Base-by-base conservation (phyloP, 768 basidiomycete genomes). In the Stropharia rugosoannulata region DNA sequence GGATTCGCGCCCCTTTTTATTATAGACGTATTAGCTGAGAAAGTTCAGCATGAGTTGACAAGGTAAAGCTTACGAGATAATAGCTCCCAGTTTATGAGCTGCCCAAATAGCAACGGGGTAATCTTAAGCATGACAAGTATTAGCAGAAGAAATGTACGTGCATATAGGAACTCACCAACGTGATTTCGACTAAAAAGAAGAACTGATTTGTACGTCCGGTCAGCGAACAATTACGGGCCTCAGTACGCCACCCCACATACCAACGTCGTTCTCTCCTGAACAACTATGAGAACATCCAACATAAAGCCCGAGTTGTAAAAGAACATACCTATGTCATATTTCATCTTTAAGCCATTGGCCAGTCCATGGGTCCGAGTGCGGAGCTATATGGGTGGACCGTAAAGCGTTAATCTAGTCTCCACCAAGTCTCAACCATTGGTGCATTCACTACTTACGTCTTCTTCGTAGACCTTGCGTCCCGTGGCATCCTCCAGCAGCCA, bases 141-240 rank as follows among this genome's bases (percentile, higher is more conserved):
- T 43, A 29, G 39, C 16, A 19, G 5, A 49, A 12, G 15, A 22
- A 36, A 12, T 47, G 32, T 16, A 54, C 22, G 16, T 11, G 50
- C 16, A 42, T 4, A 27, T 16, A 37, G 13, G 40, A 36, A 63
- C 76, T 40, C 58, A 83, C 85, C 86, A 40, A 87, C 65, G 61
- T 87, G 84, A 64, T 90, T 90, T 27, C 83, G 78, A 57, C 85
- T 85, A 66, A 82, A 87, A 40, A 87, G 64, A 54, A 86, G 72
- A 7, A 86, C 87, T 88, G 59, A 8, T n/a, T 38, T 42, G 25
- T 5, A 35, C 32, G 40, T 38, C 41, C 2, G 9, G 43, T 48
- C 3, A 18, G 19, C 32, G 16, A 3, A 12, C 3, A 48, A 19
- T 40, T n/a, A 5, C 22, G 5, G 7, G 27, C 13, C 8, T 15